Base-by-base conservation (phyloP, 106 monocot genomes). In the Hemerocallis citrina region DNA sequence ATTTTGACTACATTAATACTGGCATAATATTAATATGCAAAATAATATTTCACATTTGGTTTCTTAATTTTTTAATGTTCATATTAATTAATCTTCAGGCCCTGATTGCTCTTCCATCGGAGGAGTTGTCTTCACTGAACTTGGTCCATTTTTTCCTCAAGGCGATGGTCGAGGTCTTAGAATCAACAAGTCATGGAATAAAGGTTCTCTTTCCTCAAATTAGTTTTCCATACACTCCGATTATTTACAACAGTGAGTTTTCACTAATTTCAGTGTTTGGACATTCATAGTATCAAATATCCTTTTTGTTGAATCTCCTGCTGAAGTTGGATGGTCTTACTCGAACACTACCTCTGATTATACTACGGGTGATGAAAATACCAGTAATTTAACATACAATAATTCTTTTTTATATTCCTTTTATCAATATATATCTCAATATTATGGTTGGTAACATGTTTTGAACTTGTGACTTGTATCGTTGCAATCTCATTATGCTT, bases 281-380 rank as follows among this genome's bases (percentile, higher is more conserved):
- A 19, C 21, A 0, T 22, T 49, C 37, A 4, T 44, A 92, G 91
- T 63, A 11, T 87, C 91, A 48, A 98, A 98, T 80, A 76, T 98
- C n/a, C 88, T 98, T 30, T 98, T 98, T 65, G 77, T 98, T 36
- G 96, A 98, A 73, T 98, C 91, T 61, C 92, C 96, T 79, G 96
- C 84, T 67, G 96, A 92, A 77, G 91, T 98, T 67, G 96, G 96
- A 54, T 98, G 96, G 96, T 98, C 96, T 28, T 98, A 98, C 39
- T 98, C 96, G 16, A 98, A 98, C 58, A 75, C 19, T 5, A 79
- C 88, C 37, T 72, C 79, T 57, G 96, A 98, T 64, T 98, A 98
- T 52, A 80, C 59, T 16, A 25, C 52, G 46, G 96, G 88, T 32
- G 96, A 98, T 70, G 62, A 61, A 24, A 60, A 67, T 3, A 77